Conservation (phyloP, 1,139 yeast species). For the Ogataea hybrid region DNA sequence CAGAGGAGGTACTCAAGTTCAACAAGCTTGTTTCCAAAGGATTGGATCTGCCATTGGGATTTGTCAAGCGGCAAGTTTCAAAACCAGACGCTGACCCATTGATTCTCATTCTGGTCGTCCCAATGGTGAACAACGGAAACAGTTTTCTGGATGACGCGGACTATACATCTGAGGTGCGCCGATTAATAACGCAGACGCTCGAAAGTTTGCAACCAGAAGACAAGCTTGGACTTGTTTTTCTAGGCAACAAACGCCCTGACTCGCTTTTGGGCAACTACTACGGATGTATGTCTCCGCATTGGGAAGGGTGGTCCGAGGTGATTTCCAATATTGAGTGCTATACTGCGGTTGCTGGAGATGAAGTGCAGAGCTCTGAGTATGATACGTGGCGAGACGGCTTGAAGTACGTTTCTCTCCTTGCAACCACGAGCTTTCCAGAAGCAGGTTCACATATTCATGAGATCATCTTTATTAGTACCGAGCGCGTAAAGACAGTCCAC, state of each 20-base stretch:
- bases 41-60: conserved; percentile 39
- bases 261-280: conserved; percentile 48
- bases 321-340: conserved; percentile 41
- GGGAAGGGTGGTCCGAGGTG: conserved; percentile 59
- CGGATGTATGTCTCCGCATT: conserved; percentile 49
- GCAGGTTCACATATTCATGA: conserved; percentile 18
- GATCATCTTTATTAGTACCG: conserved; percentile 24
- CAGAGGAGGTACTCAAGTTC: conserved; percentile 40
- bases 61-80: conserved; percentile 40
- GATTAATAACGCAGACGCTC: conserved; percentile 33
- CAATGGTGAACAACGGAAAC: conserved; percentile 26
- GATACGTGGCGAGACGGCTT: conserved; percentile 25
- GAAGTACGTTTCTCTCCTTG: conserved; percentile 20
- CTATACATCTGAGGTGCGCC: conserved; percentile 34
- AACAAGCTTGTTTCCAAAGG: conserved; percentile 38
- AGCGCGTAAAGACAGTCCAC: conserved; percentile 9
- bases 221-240: conserved; percentile 51
- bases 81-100: conserved; percentile 42
- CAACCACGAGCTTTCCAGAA: conserved; percentile 19
- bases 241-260: conserved; percentile 47
- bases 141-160: conserved; percentile 32
- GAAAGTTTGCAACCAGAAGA: conserved; percentile 41
- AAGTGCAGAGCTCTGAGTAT: background rate
- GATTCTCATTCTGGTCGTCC: conserved; percentile 46
- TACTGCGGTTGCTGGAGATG: conserved; percentile 12